phyloP scores from a whole-genome alignment of 2,329 filamentous ascomycete genomes.

The Didymella pomorum region DNA sequence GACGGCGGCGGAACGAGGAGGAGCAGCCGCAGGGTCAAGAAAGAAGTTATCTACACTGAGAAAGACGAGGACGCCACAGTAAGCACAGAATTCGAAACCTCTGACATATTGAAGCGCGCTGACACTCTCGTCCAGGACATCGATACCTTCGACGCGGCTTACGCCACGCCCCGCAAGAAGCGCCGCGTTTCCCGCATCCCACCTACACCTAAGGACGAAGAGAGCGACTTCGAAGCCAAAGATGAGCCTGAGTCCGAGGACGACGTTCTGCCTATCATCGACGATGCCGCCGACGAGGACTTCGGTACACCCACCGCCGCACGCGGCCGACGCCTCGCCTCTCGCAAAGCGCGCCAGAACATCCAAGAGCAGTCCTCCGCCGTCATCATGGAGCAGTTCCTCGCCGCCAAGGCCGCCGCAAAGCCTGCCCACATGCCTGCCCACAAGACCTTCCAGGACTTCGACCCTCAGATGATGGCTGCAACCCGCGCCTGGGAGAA shows the following conservation, averaged over 20 bases:
- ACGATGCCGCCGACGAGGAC: conserved; percentile 8
- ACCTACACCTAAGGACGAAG: conserved; percentile 13
- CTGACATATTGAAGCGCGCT: not conserved
- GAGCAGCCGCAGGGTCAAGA: conserved; percentile 12
- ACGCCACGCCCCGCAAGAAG: conserved; percentile 23
- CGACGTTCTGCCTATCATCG: conserved; percentile 4
- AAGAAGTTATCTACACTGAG: conserved; percentile 9
- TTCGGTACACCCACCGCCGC: not conserved
- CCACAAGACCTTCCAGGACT: not conserved
- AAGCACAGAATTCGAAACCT: not conserved
- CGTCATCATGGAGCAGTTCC: conserved; percentile 9
- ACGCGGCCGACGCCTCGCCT: conserved; percentile 19
- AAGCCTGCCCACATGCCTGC: conserved; percentile 6
- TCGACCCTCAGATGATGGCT: conserved; percentile 16
- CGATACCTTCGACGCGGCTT: conserved; percentile 8
- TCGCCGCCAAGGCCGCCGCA: not conserved
- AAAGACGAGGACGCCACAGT: conserved; percentile 21
- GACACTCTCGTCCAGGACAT: conserved; percentile 18
- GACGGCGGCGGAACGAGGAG: conserved; percentile 4
- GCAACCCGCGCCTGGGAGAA: conserved; percentile 12
- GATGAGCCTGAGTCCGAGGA: conserved; percentile 25
- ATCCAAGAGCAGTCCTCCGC: conserved; percentile 19
- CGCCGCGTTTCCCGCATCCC: conserved; percentile 16
- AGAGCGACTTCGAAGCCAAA: conserved; percentile 29
- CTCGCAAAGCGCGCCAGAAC: conserved; percentile 20